Conservation (phyloP, 1,284 basidiomycete genomes). For the Mycena citricolor region DNA sequence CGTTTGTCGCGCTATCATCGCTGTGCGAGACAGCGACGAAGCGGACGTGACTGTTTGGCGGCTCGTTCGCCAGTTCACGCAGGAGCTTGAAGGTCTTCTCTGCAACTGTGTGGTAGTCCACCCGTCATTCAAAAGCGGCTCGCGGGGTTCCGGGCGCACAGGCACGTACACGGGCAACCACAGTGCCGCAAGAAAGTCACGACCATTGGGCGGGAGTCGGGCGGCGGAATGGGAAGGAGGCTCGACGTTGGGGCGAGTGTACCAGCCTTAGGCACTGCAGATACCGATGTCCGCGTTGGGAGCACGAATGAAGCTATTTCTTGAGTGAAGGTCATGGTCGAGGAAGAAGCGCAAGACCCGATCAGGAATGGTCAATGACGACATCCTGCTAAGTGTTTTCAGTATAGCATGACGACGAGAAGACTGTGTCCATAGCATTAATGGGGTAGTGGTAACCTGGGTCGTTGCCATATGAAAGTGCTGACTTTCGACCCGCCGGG, state of each 20-base stretch:
- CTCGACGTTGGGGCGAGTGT: slow-evolving; percentile 7
- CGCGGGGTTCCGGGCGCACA: no score
- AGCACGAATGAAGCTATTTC: slow-evolving; percentile 8
- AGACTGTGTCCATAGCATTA: no score
- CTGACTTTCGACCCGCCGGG: slow-evolving; percentile 23
- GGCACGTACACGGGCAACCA: slow-evolving; percentile 15
- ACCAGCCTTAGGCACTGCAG: not conserved
- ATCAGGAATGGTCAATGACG: no score
- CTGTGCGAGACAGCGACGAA: slow-evolving; percentile 17
- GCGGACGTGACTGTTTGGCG: not conserved
- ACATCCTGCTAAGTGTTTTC: no score
- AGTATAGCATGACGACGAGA: no score
- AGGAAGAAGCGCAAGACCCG: no score
- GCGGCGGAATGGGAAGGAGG: not conserved
- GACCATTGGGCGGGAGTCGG: slow-evolving; percentile 6
- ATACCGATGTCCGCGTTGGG: slow-evolving; percentile 1
- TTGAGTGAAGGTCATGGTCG: slow-evolving; percentile 14
- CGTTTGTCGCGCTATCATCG: slow-evolving; percentile 5
- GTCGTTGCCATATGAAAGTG: no score
- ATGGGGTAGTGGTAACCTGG: no score
- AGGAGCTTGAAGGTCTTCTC: slow-evolving; percentile 16
- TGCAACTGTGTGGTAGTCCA: slow-evolving; percentile 1
- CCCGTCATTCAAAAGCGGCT: no score
- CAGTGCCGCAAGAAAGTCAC: slow-evolving; percentile 15
- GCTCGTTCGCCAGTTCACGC: not conserved